A percentile compares a stretch with the other conserved stretches of the same genome.
Conservation (phyloP, 164 flowering plant species). For the Protea cynaroides region DNA sequence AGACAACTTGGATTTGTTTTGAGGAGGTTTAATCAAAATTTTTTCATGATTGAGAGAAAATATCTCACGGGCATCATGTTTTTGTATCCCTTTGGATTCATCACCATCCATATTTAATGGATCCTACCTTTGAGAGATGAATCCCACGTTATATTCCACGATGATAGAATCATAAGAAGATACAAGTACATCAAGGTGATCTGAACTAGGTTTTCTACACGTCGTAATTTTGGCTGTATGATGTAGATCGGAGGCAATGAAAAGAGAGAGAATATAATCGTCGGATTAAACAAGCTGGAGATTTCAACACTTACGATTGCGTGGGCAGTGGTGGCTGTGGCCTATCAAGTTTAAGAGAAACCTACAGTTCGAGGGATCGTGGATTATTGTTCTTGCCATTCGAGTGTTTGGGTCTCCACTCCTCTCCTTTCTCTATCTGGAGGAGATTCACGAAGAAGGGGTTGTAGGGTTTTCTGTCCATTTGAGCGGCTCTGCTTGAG, state of each 20-base stretch:
- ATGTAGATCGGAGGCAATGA: not conserved
- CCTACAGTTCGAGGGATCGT: not conserved
- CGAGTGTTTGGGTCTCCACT: constrained; percentile 5
- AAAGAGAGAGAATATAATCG: not conserved
- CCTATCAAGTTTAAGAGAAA: constrained; percentile 28
- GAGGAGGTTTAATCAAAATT: no score
- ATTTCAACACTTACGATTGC: constrained; percentile 14
- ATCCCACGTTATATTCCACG: no score
- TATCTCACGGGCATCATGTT: no score
- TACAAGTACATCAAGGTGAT: no score
- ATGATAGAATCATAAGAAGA: no score
- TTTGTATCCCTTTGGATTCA: no score
- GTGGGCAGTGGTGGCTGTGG: constrained; percentile 8
- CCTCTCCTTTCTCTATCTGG: constrained; percentile 4
- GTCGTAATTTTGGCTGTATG: not conserved
- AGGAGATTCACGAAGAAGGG: constrained; percentile 7
- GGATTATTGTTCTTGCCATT: not conserved
- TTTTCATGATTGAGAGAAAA: no score
- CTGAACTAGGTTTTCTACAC: no score
- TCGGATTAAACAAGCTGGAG: not conserved
- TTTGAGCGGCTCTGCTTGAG: constrained; percentile 16
- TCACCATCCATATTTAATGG: no score
- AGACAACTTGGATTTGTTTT: no score
- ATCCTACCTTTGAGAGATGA: no score
- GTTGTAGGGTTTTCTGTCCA: constrained; percentile 9